Evolutionary conservation across 768 basidiomycete species (phyloP), one percentile per base, ranked within the genome.

Genomic region (Leccinum obscurum): DNA sequence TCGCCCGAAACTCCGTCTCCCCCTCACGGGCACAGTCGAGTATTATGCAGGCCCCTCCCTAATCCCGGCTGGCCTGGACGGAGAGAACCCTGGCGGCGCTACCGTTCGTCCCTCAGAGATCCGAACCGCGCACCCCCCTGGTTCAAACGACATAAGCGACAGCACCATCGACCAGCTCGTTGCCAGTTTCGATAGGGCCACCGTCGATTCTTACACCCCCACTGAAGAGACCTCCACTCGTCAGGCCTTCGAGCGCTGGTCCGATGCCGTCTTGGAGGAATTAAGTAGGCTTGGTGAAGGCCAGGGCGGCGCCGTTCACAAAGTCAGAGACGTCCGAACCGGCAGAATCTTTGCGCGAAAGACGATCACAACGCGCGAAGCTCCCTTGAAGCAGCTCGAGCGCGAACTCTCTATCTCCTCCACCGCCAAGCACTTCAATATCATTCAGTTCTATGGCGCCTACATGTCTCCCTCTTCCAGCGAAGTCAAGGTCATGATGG

Each of bases 401-500:
- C 87, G 97, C 59, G 97, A 99, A 77, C 81, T 98, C 57, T 85
- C 86, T 57, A 96, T 98, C 75, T 93, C 93, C 67, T 88, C 92
- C 54, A 84, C 86, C 57, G 93, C 90, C 57, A 79, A 86, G 52
- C 92, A 96, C 67, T 76, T 84, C 65, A 96, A 96, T 69, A 96
- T 99, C 75, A 87, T 94, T 61, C 81, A 82, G 52, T 99, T 96
- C 78, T 89, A 93, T 70, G 97, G 96, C 34, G 94, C 93, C 28
- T 98, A 91, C 75, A 88, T 89, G 82, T 86, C 87, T 14, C 90
- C 89, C 22, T 91, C 88, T 28, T 86, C 87, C 11, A 93, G 90
- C 68, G 95, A 98, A 75, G 88, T 99, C 68, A 95, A 95, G 72
- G 91, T 99, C 65, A 81, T 95, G 67, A 95, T 98, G 90, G 97